phyloP scores from a whole-genome alignment of 441 rosid species.

The Eutrema salsugineum region DNA sequence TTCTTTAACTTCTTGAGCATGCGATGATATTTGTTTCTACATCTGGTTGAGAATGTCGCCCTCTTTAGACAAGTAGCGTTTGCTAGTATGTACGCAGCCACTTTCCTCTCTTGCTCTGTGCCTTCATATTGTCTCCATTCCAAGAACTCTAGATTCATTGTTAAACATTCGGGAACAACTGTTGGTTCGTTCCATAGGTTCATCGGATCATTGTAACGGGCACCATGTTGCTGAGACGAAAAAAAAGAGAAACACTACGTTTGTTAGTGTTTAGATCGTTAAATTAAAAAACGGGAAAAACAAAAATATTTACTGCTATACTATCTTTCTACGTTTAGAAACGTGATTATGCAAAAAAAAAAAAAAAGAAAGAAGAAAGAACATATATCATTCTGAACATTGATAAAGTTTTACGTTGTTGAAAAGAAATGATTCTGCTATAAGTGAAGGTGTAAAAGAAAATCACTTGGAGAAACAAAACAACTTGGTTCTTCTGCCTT shows the following conservation, averaged over 20 bases:
- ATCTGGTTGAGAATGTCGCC: constrained; percentile 2
- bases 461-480: too few relatives aligned
- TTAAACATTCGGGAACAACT: constrained; percentile 1
- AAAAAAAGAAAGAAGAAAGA: too few relatives aligned
- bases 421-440: too few relatives aligned
- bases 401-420: too few relatives aligned
- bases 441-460: too few relatives aligned
- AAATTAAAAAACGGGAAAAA: too few relatives aligned
- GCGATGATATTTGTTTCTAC: neutral
- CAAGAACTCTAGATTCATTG: neutral
- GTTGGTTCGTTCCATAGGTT: neutral
- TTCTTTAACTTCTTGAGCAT: neutral
- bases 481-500: too few relatives aligned
- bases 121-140: constrained; percentile 12
- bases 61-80: constrained; percentile 13
- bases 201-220: neutral
- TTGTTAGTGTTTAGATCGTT: neutral
- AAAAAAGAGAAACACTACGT: neutral
- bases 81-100: constrained; percentile 12
- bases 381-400: too few relatives aligned
- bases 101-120: constrained; percentile 3
- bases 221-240: neutral
- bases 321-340: neutral
- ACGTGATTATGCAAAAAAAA: neutral
- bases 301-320: too few relatives aligned